Evolutionary conservation across 2,329 filamentous ascomycete species (phyloP).

Genomic region (Sclerotinia spermophila): DNA sequence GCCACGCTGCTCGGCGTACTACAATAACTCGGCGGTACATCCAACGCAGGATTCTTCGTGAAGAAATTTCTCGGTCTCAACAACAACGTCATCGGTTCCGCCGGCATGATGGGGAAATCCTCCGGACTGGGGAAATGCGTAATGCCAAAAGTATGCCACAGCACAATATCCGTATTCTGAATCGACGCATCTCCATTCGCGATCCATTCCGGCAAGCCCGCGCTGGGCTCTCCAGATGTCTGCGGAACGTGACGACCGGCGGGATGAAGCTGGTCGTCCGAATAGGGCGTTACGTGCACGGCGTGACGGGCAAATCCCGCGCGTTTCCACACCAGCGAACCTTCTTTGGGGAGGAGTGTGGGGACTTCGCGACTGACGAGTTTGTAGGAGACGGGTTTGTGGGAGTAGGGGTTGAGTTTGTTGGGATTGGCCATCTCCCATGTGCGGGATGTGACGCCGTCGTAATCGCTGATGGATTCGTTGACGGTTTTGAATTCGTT

Average conservation of each 20-base stretch:
- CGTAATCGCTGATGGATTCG: slow-evolving; percentile 72
- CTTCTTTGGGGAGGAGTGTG: slow-evolving; percentile 71
- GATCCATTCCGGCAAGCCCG: slow-evolving; percentile 43
- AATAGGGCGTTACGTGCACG: slow-evolving; percentile 63
- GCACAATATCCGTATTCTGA: slow-evolving; percentile 79
- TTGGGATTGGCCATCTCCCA: slow-evolving; percentile 89
- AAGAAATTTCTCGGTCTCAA: slow-evolving; percentile 59
- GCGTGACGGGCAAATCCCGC: slow-evolving; percentile 57
- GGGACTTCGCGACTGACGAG: slow-evolving; percentile 84
- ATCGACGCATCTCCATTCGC: slow-evolving; percentile 64
- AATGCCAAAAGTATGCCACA: slow-evolving; percentile 92
- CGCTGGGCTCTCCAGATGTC: slow-evolving; percentile 47
- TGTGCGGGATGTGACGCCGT: slow-evolving; percentile 72
- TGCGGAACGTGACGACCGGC: slow-evolving; percentile 60
- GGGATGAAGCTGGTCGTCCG: slow-evolving; percentile 56
- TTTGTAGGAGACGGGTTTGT: slow-evolving; percentile 84
- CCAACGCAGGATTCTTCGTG: slow-evolving; percentile 53
- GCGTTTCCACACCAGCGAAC: slow-evolving; percentile 66
- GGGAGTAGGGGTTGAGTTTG: slow-evolving; percentile 79
- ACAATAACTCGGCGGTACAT: slow-evolving; percentile 63
- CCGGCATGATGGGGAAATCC: slow-evolving; percentile 90
- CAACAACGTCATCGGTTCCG: slow-evolving; percentile 70
- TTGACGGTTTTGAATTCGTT: slow-evolving; percentile 71
- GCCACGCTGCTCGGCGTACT: slow-evolving; percentile 68
- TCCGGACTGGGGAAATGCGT: slow-evolving; percentile 87